Base-by-base conservation (phyloP, 2,329 filamentous ascomycete species). In the Claviceps humidiphila region DNA sequence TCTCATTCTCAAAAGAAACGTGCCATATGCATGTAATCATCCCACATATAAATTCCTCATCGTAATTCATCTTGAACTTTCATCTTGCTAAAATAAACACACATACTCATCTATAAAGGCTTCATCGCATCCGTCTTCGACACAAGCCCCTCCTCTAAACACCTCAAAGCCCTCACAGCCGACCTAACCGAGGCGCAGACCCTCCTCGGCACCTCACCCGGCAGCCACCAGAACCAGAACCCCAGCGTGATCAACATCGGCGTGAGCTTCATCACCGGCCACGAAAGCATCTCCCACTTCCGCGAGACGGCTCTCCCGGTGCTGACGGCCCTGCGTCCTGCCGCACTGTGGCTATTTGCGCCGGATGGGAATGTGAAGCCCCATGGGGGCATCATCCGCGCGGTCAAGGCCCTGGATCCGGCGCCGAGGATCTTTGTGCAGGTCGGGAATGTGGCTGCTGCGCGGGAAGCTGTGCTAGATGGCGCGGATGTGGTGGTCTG, bases 311-410 rank as follows among this genome's bases (percentile, higher is more conserved):
- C 71, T 1, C 61, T 80, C 2, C 74, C 75, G 1, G 57, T 84
- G 13, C 67, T 87, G 17, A 60, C 61, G 24, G 66, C 70, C 54
- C 74, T 81, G 62, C 66, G 65, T 0, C 81, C 82, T 1, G 75
- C 74, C 2, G 82, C 80, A 0, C 70, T 82, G 8, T 87, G 83
- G 83, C 72, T 87, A 47, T 86, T 85, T 59, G 82, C 82, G 2
- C 80, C 81, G 2, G 66, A 69, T 37, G 67, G 69, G 5, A 62
- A 71, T 16, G 61, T 68, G 20, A 66, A 69, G 16, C 67, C 69
- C 11, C 66, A 71, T 51, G 57, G 53, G 6, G 58, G 52, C 49
- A 68, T 74, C 44, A 65, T 74, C 39, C 54, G 59, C 47, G 63
- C 63, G 2, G 55, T 72, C 34, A 66, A 66, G 53, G 47, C 17